These are phyloP conservation scores for Jamesozyma hellenica DNA, from an alignment of 805 yeast species.

Conservation along the genomic window DNA sequence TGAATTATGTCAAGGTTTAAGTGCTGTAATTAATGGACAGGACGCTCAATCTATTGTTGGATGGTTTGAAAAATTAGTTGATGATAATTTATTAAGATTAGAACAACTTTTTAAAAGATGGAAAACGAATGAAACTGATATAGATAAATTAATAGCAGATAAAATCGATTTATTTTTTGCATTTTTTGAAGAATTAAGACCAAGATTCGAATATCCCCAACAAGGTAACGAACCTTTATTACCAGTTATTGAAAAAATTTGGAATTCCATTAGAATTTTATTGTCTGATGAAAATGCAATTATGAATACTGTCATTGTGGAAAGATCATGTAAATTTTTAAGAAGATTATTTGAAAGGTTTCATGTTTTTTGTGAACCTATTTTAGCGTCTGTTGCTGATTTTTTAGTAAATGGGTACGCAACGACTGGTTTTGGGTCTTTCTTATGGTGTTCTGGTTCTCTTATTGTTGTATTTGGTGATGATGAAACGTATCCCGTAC, in stretches of 20 bases:
- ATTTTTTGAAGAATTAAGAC: slow-evolving; percentile 24
- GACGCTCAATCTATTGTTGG: slow-evolving; percentile 43
- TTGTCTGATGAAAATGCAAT: slow-evolving; percentile 20
- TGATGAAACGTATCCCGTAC: slow-evolving; percentile 33
- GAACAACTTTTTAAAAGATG: slow-evolving; percentile 16
- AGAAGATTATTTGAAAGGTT: slow-evolving; percentile 49
- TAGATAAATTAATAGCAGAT: slow-evolving; percentile 47
- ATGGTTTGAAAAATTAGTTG: slow-evolving; percentile 59
- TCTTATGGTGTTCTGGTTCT: slow-evolving; percentile 82
- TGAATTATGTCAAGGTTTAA: slow-evolving; percentile 83
- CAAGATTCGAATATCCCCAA: slow-evolving; percentile 24
- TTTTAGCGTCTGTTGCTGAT: slow-evolving; percentile 55
- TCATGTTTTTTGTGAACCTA: slow-evolving; percentile 34
- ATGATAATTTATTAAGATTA: slow-evolving; percentile 34
- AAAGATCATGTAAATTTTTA: slow-evolving; percentile 60
- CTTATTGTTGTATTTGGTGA: slow-evolving; percentile 63
- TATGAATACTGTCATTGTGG: slow-evolving; percentile 36
- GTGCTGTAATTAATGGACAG: slow-evolving; percentile 64
- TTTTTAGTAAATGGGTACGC: slow-evolving; percentile 63
- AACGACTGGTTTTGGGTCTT: slow-evolving; percentile 64
- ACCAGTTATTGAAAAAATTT: slow-evolving; percentile 20
- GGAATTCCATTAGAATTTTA: slow-evolving; percentile 18
- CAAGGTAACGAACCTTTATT: slow-evolving; percentile 25
- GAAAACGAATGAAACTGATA: slow-evolving; percentile 16
- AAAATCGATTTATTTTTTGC: slow-evolving; percentile 46